These are phyloP conservation scores for Dactylonectria macrodidyma DNA, from an alignment of 2,329 filamentous ascomycete species.

Conservation along the genomic window DNA sequence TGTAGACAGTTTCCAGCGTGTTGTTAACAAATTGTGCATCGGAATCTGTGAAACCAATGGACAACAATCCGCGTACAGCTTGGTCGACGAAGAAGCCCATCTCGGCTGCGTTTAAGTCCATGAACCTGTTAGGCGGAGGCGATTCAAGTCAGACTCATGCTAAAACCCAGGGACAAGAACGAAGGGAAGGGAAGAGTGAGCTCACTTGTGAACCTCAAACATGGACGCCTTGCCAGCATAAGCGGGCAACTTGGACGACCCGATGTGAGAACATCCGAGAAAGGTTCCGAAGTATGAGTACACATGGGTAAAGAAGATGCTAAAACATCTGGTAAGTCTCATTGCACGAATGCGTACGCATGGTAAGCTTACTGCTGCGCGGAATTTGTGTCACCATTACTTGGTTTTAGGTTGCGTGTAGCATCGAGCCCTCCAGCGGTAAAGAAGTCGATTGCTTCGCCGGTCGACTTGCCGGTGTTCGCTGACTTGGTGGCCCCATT, in stretches of 20 bases:
- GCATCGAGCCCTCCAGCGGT: neutral
- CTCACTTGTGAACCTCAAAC: constrained; percentile 12
- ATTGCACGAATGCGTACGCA: neutral
- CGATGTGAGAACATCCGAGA: constrained; percentile 12
- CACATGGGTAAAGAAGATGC: constrained; percentile 13
- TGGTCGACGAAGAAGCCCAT: constrained; percentile 14
- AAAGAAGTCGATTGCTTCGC: constrained; percentile 10
- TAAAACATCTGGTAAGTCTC: neutral
- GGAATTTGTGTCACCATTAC: neutral
- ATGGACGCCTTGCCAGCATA: constrained; percentile 8
- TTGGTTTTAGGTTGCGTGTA: neutral
- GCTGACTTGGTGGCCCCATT: neutral
- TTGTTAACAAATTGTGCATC: constrained; percentile 8
- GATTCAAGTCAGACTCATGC: neutral
- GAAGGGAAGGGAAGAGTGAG: neutral
- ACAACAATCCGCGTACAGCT: constrained; percentile 4
- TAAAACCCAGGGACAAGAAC: neutral
- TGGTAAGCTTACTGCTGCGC: neutral
- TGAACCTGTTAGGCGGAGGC: constrained; percentile 4
- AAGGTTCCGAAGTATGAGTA: constrained; percentile 13
- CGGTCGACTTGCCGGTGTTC: constrained; percentile 6
- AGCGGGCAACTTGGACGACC: neutral
- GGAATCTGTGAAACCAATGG: constrained; percentile 3
- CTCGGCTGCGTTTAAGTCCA: constrained; percentile 7
- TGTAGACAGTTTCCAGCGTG: neutral